Base-by-base conservation (phyloP, 495 filamentous ascomycete genomes). In the Tuber melanosporum region DNA sequence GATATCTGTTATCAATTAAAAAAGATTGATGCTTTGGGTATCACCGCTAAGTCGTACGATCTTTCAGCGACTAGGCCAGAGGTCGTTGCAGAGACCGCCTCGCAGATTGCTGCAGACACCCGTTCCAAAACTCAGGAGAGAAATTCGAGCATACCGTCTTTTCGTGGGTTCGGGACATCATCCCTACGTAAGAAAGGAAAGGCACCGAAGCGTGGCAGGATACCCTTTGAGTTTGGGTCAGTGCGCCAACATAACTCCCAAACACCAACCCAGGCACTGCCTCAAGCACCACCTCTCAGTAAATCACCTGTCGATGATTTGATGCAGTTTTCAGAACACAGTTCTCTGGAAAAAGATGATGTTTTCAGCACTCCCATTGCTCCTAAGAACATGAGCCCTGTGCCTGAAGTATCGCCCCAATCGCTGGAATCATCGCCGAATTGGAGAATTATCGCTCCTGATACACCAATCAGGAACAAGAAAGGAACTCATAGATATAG, bases 21-120 rank as follows among this genome's bases (percentile, higher is more conserved):
- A 71, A 83, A 80, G 45, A 79, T 83, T 36, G 76, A 83, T 75
- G 78, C 82, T 8, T 52, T 83, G 44, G 73, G 73, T 20, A 76
- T 83, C 45, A 83, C 82, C 46, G 82, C 82, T 20, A 72, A 78
- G 75, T 77, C 76, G 43, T 83, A 83, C 49, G 82, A 83, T 72
- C 76, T 83, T 70, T 82, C 82, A 39, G 75, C 17, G 14, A 66
- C 57, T 36, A 26, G 57, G 26, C 57, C 57, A 17, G 57, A 66
- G 3, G 57, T 14, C 26, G 26, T 66, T 32, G 15, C 26, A 6
- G 57, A 66, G 26, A 14, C 57, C 14, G 26, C 26, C 26, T 10
- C 57, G 14, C 26, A 3, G 26, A 26, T 66, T 36, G 57, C 14
- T n/a, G 14, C 15, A 36, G 57, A 19, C 57, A 36, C 26, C 26